Evolutionary conservation across 352 stramenopile species (phyloP), one percentile per base, ranked within the genome.

Genomic region (Pilasporangium apinafurcum): DNA sequence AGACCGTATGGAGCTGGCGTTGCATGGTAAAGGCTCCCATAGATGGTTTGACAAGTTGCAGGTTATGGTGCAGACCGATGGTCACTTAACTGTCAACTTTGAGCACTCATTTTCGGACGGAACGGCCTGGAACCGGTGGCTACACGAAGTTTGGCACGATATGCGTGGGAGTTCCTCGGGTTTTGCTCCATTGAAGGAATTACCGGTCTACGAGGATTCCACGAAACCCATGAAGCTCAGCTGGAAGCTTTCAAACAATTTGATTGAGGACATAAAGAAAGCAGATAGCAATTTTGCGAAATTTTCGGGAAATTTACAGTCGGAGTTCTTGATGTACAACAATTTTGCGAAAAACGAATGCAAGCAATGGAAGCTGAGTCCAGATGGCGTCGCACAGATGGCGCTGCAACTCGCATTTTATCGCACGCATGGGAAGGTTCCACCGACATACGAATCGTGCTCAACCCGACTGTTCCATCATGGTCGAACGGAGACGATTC

Each of bases 11-110:
- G 62, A 90, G 28, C 49, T 90, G 20, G 86, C 94, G 13, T 66
- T 97, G 40, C 83, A 95, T 34, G 86, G 89, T 16, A 69, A 91
- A 29, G 71, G 70, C 9, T 65, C 61, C 22, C 83, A 89, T 44
- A 75, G 90, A 36, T 97, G 89, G 90, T 97, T 96, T 44, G 90
- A 97, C 70, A 97, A 97, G 71, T 68, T 96, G 45, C 81, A 93
- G 48, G 65, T 97, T 32, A 89, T 95, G 28, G 78, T 75, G 24
- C 74, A 94, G 34, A 59, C 58, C 13, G 81, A 95, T 46, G 90
- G 90, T 16, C 72, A 88, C 44, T 37, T 97, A 36, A 91, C 78
- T 10, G 64, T 96, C n/a, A 97, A 97, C 63, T 97, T 96, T 53
- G 90, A 97, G 56, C 90, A 97, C 64, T 95, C 87, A 33, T 96